These are phyloP conservation scores for Penicillium taxi DNA, from an alignment of 495 filamentous ascomycete genomes.

Conservation along the genomic window DNA sequence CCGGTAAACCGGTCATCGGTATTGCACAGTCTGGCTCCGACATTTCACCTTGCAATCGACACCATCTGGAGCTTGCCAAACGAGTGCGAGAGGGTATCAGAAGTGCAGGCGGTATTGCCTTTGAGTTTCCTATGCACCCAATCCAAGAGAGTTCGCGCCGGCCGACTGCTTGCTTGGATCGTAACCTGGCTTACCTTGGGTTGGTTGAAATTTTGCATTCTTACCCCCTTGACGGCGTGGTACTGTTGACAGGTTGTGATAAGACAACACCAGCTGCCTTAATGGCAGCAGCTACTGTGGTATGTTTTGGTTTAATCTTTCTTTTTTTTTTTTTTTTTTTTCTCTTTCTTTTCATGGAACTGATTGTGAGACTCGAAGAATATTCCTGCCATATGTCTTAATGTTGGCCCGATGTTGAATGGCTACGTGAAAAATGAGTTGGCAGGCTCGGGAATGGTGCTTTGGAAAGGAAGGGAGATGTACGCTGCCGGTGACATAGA, in stretches of 20 bases:
- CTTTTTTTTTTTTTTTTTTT: too few species aligned
- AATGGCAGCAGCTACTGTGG: conserved; percentile 51
- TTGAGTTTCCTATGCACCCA: conserved; percentile 50
- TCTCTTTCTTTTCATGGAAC: too few species aligned
- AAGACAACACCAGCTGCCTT: conserved; percentile 49
- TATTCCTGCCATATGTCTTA: conserved; percentile 48
- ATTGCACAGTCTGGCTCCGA: conserved; percentile 51
- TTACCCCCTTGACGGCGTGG: conserved; percentile 49
- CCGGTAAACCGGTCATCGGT: conserved; percentile 49
- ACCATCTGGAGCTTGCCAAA: conserved; percentile 46
- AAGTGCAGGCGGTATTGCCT: conserved; percentile 45
- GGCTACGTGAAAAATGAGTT: conserved; percentile 38
- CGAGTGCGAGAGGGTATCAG: conserved; percentile 48
- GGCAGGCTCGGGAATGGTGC: conserved; percentile 40
- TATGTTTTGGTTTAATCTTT: conserved; percentile 18
- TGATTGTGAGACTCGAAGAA: conserved; percentile 23
- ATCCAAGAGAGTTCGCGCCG: conserved; percentile 46
- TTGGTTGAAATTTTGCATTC: conserved; percentile 46
- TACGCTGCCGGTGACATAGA: conserved; percentile 46
- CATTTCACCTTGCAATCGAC: conserved; percentile 46
- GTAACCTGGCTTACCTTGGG: conserved; percentile 45
- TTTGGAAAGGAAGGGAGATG: conserved; percentile 47
- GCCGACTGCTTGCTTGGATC: conserved; percentile 46
- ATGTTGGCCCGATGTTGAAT: conserved; percentile 50
- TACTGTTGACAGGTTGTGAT: conserved; percentile 50